Evolutionary conservation across 2,329 filamentous ascomycete genomes (phyloP).

Genomic region (Penicillium sp.): DNA sequence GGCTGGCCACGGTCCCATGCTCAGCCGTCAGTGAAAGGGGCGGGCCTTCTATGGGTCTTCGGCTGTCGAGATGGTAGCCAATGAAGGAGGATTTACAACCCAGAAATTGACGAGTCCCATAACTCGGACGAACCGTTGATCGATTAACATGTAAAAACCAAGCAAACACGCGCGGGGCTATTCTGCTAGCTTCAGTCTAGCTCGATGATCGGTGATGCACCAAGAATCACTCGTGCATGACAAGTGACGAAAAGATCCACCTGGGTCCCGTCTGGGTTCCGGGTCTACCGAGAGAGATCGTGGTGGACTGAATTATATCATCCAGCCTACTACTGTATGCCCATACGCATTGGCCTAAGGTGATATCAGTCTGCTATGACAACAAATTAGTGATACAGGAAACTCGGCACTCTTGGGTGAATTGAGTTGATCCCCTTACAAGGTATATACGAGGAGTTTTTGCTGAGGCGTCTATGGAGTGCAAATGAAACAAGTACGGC

Average conservation of each 20-base stretch:
- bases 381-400: not conserved
- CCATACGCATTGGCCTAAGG: too few relatives aligned
- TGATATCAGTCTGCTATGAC: too few relatives aligned
- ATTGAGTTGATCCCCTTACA: not conserved
- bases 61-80: slow-evolving; percentile 7
- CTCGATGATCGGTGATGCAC: slow-evolving; percentile 10
- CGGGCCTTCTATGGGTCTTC: slow-evolving; percentile 4
- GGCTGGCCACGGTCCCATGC: slow-evolving; percentile 11
- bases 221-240: slow-evolving; percentile 13
- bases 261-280: not conserved
- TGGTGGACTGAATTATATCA: not conserved
- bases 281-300: slow-evolving; percentile 8
- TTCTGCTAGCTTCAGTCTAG: not conserved
- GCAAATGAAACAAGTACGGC: not conserved
- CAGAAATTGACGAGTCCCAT: slow-evolving; percentile 3
- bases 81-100: not conserved
- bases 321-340: too few relatives aligned
- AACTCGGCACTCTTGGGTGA: not conserved
- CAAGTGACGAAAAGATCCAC: slow-evolving; percentile 16
- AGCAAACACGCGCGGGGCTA: not conserved
- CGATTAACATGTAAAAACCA: slow-evolving; percentile 7
- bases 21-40: not conserved
- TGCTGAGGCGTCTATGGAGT: not conserved
- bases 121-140: slow-evolving; percentile 13
- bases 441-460: not conserved